phyloP scores from a whole-genome alignment of 371 early-diverging fungal genomes.

The Mortierella sp. region DNA sequence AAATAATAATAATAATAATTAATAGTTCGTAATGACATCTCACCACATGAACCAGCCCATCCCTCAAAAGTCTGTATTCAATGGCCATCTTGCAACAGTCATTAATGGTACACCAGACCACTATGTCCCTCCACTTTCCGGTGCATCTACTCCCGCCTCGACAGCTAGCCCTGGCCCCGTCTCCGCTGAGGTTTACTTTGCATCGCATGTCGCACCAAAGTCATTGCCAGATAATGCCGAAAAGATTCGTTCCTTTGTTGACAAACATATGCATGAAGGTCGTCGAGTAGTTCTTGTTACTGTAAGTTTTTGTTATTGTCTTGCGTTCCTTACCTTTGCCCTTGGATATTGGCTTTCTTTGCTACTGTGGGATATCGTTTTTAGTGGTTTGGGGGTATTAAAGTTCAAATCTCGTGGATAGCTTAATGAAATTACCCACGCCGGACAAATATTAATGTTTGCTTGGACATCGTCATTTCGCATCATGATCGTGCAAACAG shows the following conservation, averaged over 20 bases:
- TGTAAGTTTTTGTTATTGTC: slow-evolving; percentile 59
- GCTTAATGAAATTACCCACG: background rate
- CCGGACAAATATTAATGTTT: background rate
- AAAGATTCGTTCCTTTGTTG: slow-evolving; percentile 78
- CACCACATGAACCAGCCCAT: slow-evolving; percentile 30
- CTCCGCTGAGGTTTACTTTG: slow-evolving; percentile 75
- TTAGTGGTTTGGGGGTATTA: background rate
- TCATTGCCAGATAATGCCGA: slow-evolving; percentile 74
- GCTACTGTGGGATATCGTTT: background rate
- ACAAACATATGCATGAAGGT: slow-evolving; percentile 66
- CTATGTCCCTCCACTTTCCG: slow-evolving; percentile 13
- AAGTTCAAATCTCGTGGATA: background rate
- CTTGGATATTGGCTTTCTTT: too few relatives aligned
- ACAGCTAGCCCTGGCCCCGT: slow-evolving; percentile 47
- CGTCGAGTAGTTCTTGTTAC: slow-evolving; percentile 86
- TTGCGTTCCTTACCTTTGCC: background rate
- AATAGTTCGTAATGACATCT: slow-evolving; percentile 7
- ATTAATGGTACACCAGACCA: slow-evolving; percentile 21
- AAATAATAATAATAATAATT: too few relatives aligned
- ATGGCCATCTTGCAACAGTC: background rate
- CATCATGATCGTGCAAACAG: slow-evolving; percentile 26
- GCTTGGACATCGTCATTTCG: slow-evolving; percentile 16
- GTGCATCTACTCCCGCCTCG: slow-evolving; percentile 42
- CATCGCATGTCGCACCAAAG: slow-evolving; percentile 79
- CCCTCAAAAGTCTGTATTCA: slow-evolving; percentile 29